These are phyloP conservation scores for Biancaea sappan DNA, from an alignment of 306 rosid genomes.

Conservation along the genomic window DNA sequence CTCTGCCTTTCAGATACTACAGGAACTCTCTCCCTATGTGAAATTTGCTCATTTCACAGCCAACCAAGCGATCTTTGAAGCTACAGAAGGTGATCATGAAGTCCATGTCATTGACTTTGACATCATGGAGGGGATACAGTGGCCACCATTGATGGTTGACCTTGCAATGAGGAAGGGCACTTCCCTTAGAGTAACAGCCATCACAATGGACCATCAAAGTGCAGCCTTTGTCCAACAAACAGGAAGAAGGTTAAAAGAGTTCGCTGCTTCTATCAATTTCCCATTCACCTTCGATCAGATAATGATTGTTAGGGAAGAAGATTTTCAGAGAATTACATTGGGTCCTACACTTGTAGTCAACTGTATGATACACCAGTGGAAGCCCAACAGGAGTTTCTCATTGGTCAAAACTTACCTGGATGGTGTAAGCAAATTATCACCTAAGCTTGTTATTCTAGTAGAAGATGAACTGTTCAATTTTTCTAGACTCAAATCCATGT, in stretches of 20 bases:
- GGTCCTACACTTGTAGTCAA: conserved; percentile 47
- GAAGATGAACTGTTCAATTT: conserved; percentile 66
- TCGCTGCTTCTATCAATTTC: conserved; percentile 57
- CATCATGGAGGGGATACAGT: conserved; percentile 75
- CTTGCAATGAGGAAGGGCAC: conserved; percentile 50
- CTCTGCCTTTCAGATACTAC: conserved; percentile 57
- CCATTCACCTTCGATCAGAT: conserved; percentile 51
- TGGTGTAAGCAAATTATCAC: conserved; percentile 51
- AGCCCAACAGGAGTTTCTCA: conserved; percentile 48
- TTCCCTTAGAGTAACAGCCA: conserved; percentile 57
- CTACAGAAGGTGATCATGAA: conserved; percentile 43
- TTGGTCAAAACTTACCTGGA: conserved; percentile 43
- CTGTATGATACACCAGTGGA: conserved; percentile 61
- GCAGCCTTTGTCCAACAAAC: conserved; percentile 47
- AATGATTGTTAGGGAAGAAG: conserved; percentile 43
- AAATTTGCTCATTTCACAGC: conserved; percentile 77
- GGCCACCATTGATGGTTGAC: conserved; percentile 76
- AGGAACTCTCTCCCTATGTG: conserved; percentile 64
- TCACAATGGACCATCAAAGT: conserved; percentile 39
- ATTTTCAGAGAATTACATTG: conserved; percentile 40
- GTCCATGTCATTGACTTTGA: conserved; percentile 70
- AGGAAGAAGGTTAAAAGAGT: conserved; percentile 63
- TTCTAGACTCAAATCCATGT: conserved; percentile 51
- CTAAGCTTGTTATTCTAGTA: conserved; percentile 59
- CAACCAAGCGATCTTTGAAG: conserved; percentile 73